These are phyloP conservation scores for Cucurbita argyrosperma DNA, from an alignment of 306 rosid genomes.

Conservation along the genomic window DNA sequence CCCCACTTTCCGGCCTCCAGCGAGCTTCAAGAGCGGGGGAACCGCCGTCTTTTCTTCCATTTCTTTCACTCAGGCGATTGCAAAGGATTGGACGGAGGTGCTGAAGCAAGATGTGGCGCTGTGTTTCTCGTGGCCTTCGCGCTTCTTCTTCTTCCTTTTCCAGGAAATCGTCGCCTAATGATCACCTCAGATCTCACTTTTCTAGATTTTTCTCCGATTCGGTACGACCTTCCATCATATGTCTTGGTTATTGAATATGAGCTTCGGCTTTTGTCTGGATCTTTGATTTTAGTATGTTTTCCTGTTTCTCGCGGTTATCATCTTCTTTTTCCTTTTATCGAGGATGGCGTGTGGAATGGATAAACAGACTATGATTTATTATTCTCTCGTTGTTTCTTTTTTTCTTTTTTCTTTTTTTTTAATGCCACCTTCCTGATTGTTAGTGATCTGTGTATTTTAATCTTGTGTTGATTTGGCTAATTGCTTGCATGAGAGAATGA, in stretches of 20 bases:
- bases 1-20: background rate
- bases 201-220: slow-evolving; percentile 64
- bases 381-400: background rate
- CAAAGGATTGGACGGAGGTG: background rate
- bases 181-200: slow-evolving; percentile 43
- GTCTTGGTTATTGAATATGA: background rate
- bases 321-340: background rate
- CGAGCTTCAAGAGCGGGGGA: background rate
- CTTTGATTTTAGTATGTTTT: background rate
- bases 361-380: background rate
- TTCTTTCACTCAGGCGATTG: background rate
- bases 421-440: background rate
- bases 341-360: background rate
- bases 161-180: slow-evolving; percentile 26
- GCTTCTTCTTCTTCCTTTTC: slow-evolving; percentile 23
- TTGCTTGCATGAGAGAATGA: background rate
- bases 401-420: background rate
- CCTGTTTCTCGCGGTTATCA: background rate
- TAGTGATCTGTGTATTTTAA: background rate
- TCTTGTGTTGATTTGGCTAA: background rate
- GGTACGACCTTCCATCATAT: slow-evolving; percentile 17
- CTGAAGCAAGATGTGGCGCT: slow-evolving; percentile 61
- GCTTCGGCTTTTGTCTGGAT: background rate
- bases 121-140: slow-evolving; percentile 66
- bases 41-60: background rate